A percentile compares a stretch with the other conserved stretches of the same genome.
Conservation (phyloP, 371 early-diverging fungal species). For the Syncephalastrum contaminatum region DNA sequence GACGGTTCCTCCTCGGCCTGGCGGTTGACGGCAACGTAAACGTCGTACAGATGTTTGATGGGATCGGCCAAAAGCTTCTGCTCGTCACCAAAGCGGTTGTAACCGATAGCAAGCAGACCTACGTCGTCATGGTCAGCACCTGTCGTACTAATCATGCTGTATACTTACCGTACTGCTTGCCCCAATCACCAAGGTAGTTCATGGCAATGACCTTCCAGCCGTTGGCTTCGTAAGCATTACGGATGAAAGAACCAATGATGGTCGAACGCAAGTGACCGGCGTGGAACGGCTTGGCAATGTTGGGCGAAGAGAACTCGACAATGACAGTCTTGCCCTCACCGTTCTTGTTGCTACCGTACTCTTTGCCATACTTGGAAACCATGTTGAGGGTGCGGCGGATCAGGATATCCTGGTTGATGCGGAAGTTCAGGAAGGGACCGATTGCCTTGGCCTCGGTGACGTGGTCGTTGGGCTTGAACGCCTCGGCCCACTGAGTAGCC, state of each 20-base stretch:
- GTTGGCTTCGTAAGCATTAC: conserved; percentile 76
- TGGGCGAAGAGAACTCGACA: conserved; percentile 96
- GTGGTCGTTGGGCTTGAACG: conserved; percentile 65
- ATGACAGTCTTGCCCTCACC: conserved; percentile 77
- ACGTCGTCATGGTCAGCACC: neutral
- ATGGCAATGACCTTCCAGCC: conserved; percentile 92
- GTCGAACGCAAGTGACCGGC: conserved; percentile 98
- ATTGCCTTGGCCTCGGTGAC: conserved; percentile 57
- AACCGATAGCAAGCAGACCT: conserved; percentile 95
- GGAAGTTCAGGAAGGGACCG: conserved; percentile 89
- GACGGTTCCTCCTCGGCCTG: conserved; percentile 68
- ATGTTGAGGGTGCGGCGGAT: conserved; percentile 48
- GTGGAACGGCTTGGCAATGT: conserved; percentile 99
- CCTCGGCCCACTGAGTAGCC: conserved; percentile 71
- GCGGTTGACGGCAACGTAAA: conserved; percentile 93
- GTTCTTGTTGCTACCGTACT: conserved; percentile 66
- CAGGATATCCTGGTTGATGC: conserved; percentile 62
- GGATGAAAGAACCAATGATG: conserved; percentile 95
- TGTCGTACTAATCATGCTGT: neutral
- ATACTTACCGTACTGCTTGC: conserved; percentile 93
- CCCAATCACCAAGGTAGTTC: conserved; percentile 99
- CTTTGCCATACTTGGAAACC: conserved; percentile 46
- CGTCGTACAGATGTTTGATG: conserved; percentile 92
- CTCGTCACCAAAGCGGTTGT: conserved; percentile 77
- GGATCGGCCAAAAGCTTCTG: conserved; percentile 80